Evolutionary conservation across 1,284 basidiomycete species (phyloP).

Genomic region (Leccinum colubrinum): DNA sequence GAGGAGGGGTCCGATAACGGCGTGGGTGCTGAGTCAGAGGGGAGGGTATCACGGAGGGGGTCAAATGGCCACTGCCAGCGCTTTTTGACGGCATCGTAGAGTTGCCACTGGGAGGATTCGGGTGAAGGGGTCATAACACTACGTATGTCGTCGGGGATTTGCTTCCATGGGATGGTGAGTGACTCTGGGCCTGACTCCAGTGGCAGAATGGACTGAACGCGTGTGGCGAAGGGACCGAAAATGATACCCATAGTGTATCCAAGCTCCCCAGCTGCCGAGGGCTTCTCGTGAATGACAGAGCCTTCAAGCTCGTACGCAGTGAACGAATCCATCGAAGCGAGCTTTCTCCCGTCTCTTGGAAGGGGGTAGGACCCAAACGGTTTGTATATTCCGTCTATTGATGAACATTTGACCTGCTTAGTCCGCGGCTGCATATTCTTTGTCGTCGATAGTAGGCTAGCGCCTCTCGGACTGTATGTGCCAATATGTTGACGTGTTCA

Average conservation of each 20-base stretch:
- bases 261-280: not conserved
- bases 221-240: not conserved
- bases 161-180: not conserved
- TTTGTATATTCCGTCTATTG: not conserved
- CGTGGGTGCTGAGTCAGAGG: too few species aligned
- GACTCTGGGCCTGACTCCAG: not conserved
- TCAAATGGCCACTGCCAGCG: not conserved
- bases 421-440: not conserved
- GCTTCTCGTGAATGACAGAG: not conserved
- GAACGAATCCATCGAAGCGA: not conserved
- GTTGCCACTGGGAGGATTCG: not conserved
- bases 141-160: not conserved
- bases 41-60: not conserved
- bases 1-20: too few species aligned
- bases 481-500: not conserved
- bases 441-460: not conserved
- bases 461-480: not conserved
- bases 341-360: not conserved
- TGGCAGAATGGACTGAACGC: not conserved
- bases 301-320: not conserved
- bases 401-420: not conserved
- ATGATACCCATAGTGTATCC: not conserved
- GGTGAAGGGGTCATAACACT: not conserved
- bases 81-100: not conserved
- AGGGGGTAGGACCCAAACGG: not conserved